Evolutionary conservation across 2,329 filamentous ascomycete genomes (phyloP).

Genomic region (Ophiostoma novo-ulmi): DNA sequence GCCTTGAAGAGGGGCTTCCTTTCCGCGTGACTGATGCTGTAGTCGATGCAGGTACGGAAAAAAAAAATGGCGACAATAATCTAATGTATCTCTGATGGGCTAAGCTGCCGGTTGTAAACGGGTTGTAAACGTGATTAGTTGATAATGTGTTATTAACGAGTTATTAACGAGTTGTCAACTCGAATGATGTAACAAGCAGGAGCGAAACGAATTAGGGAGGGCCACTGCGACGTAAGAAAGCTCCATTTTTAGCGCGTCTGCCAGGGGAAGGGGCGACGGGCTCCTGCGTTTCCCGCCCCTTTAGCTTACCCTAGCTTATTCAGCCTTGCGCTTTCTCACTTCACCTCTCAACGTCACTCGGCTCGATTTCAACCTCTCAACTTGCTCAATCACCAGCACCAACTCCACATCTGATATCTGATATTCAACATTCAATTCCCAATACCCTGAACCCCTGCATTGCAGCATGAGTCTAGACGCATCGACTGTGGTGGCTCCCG

Average conservation of each 20-base stretch:
- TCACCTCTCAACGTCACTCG: constrained; percentile 1
- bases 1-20: constrained; percentile 16
- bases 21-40: background rate
- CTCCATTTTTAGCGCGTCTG: constrained; percentile 12
- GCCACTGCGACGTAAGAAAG: background rate
- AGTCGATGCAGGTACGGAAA: constrained; percentile 2
- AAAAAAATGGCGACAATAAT: background rate
- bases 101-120: background rate
- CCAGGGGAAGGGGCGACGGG: constrained; percentile 1
- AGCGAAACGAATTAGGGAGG: background rate
- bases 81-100: background rate
- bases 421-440: no score
- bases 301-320: background rate
- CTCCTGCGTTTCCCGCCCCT: constrained; percentile 7
- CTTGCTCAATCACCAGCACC: background rate
- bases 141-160: background rate
- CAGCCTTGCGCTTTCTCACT: constrained; percentile 10
- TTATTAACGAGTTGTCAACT: background rate
- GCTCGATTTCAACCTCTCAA: background rate
- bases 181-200: background rate
- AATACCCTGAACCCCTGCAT: no score
- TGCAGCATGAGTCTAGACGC: constrained; percentile 1
- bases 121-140: background rate
- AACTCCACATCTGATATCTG: background rate
- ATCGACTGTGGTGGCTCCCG: constrained; percentile 6